Conservation (phyloP, 106 monocot species). For the Dioscorea alata region DNA sequence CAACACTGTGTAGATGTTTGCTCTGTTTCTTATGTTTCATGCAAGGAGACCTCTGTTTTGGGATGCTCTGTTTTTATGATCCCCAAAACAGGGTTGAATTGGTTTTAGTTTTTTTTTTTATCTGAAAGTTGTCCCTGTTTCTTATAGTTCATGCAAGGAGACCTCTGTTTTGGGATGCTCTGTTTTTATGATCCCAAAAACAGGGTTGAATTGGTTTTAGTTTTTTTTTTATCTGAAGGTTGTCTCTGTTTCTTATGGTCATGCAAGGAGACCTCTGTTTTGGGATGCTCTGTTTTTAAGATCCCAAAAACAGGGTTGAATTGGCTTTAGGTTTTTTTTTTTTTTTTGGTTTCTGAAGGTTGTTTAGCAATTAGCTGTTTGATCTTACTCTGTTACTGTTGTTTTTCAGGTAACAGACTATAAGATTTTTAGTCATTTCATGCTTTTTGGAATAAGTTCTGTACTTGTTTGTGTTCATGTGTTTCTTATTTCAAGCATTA, state of each 20-base stretch:
- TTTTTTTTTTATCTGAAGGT: not conserved
- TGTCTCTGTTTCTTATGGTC: not conserved
- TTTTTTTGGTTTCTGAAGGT: not conserved
- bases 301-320: not conserved
- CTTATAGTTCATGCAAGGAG: not conserved
- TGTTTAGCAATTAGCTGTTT: not conserved
- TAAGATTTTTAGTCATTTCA: not conserved
- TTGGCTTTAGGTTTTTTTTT: not conserved
- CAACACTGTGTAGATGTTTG: not conserved
- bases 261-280: not conserved
- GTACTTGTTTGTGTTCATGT: not conserved
- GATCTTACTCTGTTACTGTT: not conserved
- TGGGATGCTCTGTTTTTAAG: not conserved
- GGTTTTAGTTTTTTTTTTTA: not conserved
- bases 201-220: not conserved
- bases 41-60: not conserved
- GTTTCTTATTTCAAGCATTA: too few species aligned
- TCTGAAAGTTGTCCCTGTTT: too few species aligned
- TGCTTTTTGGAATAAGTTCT: not conserved
- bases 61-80: not conserved
- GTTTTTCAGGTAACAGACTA: conserved; percentile 3
- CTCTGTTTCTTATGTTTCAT: not conserved
- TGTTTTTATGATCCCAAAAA: not conserved
- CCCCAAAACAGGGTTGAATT: not conserved
- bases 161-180: not conserved